Base-by-base conservation (phyloP, 2,329 filamentous ascomycete species). In the Apiospora hydei region DNA sequence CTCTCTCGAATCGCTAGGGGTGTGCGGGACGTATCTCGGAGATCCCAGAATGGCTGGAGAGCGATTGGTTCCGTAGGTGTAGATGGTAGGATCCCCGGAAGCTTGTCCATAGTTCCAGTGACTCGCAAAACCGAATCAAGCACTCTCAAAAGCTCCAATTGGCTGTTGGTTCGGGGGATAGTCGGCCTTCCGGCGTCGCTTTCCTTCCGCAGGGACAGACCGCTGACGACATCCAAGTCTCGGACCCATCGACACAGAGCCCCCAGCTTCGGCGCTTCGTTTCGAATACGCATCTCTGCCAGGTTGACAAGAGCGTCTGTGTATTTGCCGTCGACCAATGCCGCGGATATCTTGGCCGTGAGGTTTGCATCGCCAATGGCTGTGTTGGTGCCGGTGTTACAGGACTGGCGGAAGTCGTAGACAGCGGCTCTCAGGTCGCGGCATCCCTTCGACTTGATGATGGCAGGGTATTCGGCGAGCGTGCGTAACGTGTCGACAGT, bases 221-320 rank as follows among this genome's bases (percentile, higher is more conserved):
- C 91, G 75, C 89, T 92, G 69, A 93, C 88, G 34, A 93, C 88
- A 76, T 93, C 91, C 38, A 93, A 83, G 77, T 93, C 91, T 72
- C 92, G 87, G 5, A 93, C 91, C 92, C 92, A 94, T 71, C 92
- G 88, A 79, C 91, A 93, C 10, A 93, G 81, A 1, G 91, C 90
- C 26, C 92, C 92, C 0, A 93, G 82, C 75, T 92, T 92, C 0
- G 91, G 91, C 24, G 88, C 86, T 73, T 93, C 87, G 3, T 85
- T 83, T n/a, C 91, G 84, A 24, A 93, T 89, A 43, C 88, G 86
- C 91, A 93, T 93, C 82, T 93, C 91, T 0, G 91, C 88, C 0
- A 94, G 85, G 18, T 93, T 78, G 21, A 93, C 86, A 69, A 86
- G 86, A 6, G 91, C 90, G n/a, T 93, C 91, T 13, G 84, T 85